Evolutionary conservation across 768 basidiomycete genomes (phyloP).

Genomic region (Boletus huronensis): DNA sequence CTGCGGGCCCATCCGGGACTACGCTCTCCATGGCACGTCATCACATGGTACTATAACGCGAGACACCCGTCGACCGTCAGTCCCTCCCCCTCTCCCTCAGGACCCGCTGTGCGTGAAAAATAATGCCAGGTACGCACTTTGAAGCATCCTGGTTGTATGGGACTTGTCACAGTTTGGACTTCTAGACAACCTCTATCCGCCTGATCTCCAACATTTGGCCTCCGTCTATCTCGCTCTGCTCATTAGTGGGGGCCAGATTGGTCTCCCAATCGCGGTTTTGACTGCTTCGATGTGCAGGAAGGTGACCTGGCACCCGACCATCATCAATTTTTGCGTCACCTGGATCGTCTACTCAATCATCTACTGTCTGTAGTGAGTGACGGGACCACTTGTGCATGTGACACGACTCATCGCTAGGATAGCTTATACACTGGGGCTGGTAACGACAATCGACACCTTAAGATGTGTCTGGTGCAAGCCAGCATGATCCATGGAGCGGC

Average conservation of each 20-base stretch:
- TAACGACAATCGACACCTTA: slow-evolving; percentile 22
- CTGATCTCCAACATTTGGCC: slow-evolving; percentile 30
- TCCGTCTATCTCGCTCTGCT: slow-evolving; percentile 45
- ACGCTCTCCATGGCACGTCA: slow-evolving; percentile 9
- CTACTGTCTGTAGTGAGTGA: slow-evolving; percentile 48
- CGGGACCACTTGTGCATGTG: not conserved
- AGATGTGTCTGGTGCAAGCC: slow-evolving; percentile 48
- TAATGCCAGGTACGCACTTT: slow-evolving; percentile 18
- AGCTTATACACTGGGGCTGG: slow-evolving; percentile 35
- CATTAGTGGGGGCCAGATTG: slow-evolving; percentile 50
- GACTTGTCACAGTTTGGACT: not conserved
- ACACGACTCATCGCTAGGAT: slow-evolving; percentile 8
- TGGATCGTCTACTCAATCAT: slow-evolving; percentile 55
- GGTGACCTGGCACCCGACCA: slow-evolving; percentile 45
- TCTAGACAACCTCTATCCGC: slow-evolving; percentile 10
- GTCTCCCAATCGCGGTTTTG: slow-evolving; percentile 46
- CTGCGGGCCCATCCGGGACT: slow-evolving; percentile 2
- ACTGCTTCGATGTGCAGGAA: slow-evolving; percentile 44
- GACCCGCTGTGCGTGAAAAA: not conserved
- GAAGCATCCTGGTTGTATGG: not conserved
- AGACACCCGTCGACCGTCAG: not conserved
- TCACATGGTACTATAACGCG: slow-evolving; percentile 2
- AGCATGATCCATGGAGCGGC: slow-evolving; percentile 50
- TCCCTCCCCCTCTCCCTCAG: not conserved
- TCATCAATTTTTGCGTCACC: slow-evolving; percentile 56